These are phyloP conservation scores for Trichomonas vaginalis DNA, from an alignment of 208 protist species.

Conservation along the genomic window DNA sequence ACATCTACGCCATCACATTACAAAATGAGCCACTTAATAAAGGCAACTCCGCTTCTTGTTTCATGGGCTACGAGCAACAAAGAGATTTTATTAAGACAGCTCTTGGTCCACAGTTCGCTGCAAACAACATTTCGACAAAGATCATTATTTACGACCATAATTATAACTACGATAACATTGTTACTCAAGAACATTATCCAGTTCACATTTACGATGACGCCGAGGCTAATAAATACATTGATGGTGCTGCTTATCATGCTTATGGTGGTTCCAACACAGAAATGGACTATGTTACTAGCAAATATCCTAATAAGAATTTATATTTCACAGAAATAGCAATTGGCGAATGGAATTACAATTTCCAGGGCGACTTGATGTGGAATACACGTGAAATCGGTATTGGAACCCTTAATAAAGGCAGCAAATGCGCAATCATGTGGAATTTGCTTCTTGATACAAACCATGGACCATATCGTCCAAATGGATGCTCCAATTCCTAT, in stretches of 20 bases:
- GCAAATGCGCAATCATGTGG: not conserved
- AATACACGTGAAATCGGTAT: not conserved
- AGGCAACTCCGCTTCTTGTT: not conserved
- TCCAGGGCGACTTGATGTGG: not conserved
- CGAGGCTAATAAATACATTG: not conserved
- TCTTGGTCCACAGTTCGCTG: not conserved
- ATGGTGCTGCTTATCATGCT: not conserved
- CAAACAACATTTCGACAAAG: not conserved
- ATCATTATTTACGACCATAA: not conserved
- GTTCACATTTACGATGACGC: not conserved
- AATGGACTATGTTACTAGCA: not conserved
- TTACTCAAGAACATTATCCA: not conserved
- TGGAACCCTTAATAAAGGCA: not conserved
- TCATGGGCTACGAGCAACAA: not conserved
- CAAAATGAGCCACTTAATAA: not conserved
- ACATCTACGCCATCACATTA: not conserved
- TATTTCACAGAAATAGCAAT: slow-evolving; percentile 6
- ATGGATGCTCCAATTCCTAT: not conserved
- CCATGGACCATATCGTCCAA: not conserved
- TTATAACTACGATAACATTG: not conserved
- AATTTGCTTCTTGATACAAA: not conserved
- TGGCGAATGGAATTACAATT: not conserved
- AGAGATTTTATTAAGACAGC: not conserved
- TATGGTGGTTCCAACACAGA: not conserved
- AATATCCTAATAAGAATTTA: not conserved